Base-by-base conservation (phyloP, 192 early-diverging fungal species). In the Pecoramyces ruminantium region DNA sequence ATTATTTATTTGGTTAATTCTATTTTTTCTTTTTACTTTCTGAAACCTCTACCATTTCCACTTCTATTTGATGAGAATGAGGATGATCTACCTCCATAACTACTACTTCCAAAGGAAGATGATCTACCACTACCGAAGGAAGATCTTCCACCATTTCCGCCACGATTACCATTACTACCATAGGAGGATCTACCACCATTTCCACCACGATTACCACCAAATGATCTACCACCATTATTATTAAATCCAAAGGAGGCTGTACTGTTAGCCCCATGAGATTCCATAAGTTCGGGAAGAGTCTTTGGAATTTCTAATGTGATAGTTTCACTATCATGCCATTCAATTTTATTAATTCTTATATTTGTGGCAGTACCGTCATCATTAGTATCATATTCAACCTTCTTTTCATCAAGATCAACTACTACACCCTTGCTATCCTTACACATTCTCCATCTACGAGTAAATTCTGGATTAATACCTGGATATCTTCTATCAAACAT, bases 381-480 rank as follows among this genome's bases (percentile, higher is more conserved):
- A 79, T 92, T 89, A 29, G 86, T 82, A 58, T 85, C 84, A 14
- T 92, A 81, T 81, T 93, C 88, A 29, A 95, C 84, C 83, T 96
- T 92, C 38, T 86, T 84, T 4, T 90, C 85, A 29, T 86, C 85
- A 29, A 98, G 85, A 88, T 98, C 97, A 67, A 94, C 94, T n/a
- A 95, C 93, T 29, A 94, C 93, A 77, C 95, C 93, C 82, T 42
- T 87, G 80, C 86, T 89, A 77, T 97, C 97, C 81, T 90, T 93
- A 81, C 89, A 91, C 88, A 97, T 93, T 58, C 94, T 89, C 94
- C 94, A 96, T 79, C 88, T 87, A 79, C 86, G 88, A 79, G 93
- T 91, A 82, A 94, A 94, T 78, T 92, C 92, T 93, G 92, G 82
- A 96, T 92, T 82, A 93, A 96, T 29, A 95, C 79, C 96, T 81